Conservation (phyloP, 495 filamentous ascomycete genomes). For the Penicillium alfredii region DNA sequence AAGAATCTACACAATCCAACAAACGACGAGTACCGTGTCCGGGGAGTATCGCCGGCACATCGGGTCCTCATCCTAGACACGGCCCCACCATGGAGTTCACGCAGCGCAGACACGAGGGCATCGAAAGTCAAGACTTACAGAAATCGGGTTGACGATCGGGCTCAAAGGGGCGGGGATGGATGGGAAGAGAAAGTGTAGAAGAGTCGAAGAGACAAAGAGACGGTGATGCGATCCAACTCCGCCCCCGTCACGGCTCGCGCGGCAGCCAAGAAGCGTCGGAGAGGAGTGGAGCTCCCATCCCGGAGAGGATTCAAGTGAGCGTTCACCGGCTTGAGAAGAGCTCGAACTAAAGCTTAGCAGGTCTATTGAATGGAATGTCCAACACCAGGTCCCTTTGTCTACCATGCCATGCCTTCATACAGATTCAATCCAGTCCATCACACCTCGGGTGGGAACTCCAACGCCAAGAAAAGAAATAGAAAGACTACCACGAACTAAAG, state of each 20-base stretch:
- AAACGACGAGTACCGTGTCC: too few relatives aligned
- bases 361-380: conserved; percentile 3
- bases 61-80: too few relatives aligned
- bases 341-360: too few relatives aligned
- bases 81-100: neutral
- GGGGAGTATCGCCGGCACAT: too few relatives aligned
- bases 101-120: neutral
- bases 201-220: neutral
- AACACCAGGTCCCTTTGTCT: neutral
- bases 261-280: too few relatives aligned
- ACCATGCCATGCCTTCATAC: neutral
- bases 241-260: too few relatives aligned
- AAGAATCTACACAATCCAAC: too few relatives aligned
- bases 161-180: neutral
- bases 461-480: neutral
- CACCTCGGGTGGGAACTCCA: too few relatives aligned
- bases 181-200: neutral
- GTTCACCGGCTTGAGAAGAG: too few relatives aligned
- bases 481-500: conserved; percentile 50
- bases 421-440: neutral
- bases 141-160: neutral
- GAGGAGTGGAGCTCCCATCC: too few relatives aligned
- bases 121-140: too few relatives aligned
- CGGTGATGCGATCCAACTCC: conserved; percentile 4
- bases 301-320: too few relatives aligned